Base-by-base conservation (phyloP, 345 rosid species). In the Eucalyptus marginata region DNA sequence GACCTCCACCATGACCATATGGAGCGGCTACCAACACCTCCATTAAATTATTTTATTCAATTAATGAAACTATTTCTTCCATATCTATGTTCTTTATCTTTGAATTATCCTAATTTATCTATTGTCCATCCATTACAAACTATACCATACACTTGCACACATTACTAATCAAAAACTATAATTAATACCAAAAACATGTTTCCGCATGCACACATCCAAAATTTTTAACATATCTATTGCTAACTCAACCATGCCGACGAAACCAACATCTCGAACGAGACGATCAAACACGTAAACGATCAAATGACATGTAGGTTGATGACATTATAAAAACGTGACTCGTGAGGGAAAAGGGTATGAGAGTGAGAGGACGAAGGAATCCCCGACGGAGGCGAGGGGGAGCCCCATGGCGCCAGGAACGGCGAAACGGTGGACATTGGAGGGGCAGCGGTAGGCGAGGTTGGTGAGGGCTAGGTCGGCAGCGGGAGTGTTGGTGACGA, bases 381-480 rank as follows among this genome's bases (percentile, higher is more conserved):
- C 97, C 56, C 90, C 95, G 52, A 97, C 90, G 68, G 93, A 93
- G 83, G 97, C 99, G 87, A 98, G 91, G 95, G 93, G 95, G 90
- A 94, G 95, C 89, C 91, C 94, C 5, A 3, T 8, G 91, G 96
- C 89, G 46, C 94, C 97, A 13, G 99, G 99, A 87, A 97, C 95
- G 89, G 95, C 90, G 94, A 97, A 98, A 58, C 89, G 92, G 87
- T 91, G 96, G 86, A 96, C 94, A 95, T 97, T 98, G 90, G 99
- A 89, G 76, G 96, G 86, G 43, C 97, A 96, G 96, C 97, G 94
- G 94, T 95, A 98, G 49, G 97, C 98, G 81, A 95, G 94, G 91
- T 98, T 98, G 85, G 99, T 95, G 49, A 96, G 90, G 64, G 96
- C 99, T 68, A 98, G 98, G 93, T 95, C 98, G 80, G 95, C n/a